Percentiles rank a stretch among this genome's conserved stretches.
Conservation (phyloP, 1,139 yeast species). For the Blastobotrys aristatus region DNA sequence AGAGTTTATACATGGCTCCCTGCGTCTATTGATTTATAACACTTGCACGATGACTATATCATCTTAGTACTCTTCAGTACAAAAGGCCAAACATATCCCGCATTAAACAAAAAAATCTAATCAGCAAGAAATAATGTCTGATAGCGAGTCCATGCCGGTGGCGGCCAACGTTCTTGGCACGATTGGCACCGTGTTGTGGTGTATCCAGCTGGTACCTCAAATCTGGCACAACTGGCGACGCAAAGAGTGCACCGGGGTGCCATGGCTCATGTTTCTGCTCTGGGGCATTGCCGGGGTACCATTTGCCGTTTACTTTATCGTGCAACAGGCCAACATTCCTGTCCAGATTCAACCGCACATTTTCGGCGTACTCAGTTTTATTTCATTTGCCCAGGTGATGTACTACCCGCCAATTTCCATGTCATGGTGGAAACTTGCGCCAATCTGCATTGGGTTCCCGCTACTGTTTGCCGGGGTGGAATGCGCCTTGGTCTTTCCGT, state of each 20-base stretch:
- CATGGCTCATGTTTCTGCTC: conserved; percentile 74
- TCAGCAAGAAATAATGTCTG: too few relatives aligned
- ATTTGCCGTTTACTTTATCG: conserved; percentile 73
- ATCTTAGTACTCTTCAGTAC: too few relatives aligned
- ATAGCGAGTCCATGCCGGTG: conserved; percentile 10
- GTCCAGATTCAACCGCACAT: conserved; percentile 82
- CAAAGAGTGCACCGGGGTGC: conserved; percentile 86
- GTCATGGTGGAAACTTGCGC: conserved; percentile 21
- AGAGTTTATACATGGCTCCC: too few relatives aligned
- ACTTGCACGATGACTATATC: too few relatives aligned
- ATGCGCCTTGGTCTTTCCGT: conserved; percentile 65
- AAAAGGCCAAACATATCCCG: too few relatives aligned
- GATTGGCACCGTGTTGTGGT: conserved; percentile 86
- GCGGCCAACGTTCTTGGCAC: conserved; percentile 81
- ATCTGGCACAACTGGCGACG: conserved; percentile 62
- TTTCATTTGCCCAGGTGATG: conserved; percentile 67
- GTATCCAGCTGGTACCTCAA: conserved; percentile 84
- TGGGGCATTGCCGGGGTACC: conserved; percentile 86
- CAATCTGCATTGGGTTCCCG: conserved; percentile 23
- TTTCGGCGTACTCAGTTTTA: conserved; percentile 64
- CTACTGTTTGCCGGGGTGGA: conserved; percentile 54
- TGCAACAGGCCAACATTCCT: conserved; percentile 67
- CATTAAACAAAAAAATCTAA: too few relatives aligned
- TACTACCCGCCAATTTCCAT: conserved; percentile 66
- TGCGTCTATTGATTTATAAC: too few relatives aligned